phyloP scores from a whole-genome alignment of 2,329 filamentous ascomycete genomes.

The Penicillium sp. region DNA sequence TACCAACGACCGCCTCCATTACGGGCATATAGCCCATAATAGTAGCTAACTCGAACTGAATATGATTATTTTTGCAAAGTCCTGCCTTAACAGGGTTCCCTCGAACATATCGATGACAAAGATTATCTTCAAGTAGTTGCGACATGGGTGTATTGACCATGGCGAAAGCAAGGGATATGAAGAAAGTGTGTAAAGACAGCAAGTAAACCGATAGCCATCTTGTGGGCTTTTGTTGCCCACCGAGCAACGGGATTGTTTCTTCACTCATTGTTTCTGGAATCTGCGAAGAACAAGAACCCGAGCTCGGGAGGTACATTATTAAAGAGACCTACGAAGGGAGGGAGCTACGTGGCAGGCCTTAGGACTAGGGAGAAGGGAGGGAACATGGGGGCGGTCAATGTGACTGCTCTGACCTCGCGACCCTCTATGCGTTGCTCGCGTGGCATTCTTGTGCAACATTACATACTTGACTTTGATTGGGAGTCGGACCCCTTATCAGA shows the following conservation, averaged over 20 bases:
- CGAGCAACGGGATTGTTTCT: background rate
- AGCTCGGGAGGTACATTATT: background rate
- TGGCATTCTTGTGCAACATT: background rate
- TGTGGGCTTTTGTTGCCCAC: background rate
- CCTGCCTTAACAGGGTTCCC: background rate
- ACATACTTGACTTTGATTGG: background rate
- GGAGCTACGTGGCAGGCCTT: background rate
- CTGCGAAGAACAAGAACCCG: background rate
- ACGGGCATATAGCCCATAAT: background rate
- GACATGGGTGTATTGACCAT: background rate
- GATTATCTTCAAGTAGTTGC: background rate
- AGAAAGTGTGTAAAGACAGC: background rate
- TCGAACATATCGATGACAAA: background rate
- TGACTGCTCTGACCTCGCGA: background rate
- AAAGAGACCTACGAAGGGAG: background rate
- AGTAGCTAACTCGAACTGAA: background rate
- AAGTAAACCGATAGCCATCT: background rate
- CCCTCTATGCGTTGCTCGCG: background rate
- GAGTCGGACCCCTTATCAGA: background rate
- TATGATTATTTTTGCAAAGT: background rate
- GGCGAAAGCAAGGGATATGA: background rate
- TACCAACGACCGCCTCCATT: background rate
- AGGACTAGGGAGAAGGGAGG: background rate
- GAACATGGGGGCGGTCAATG: background rate
- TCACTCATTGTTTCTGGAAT: background rate